phyloP scores from a whole-genome alignment of 495 filamentous ascomycete genomes.

The Neurospora hispaniola region DNA sequence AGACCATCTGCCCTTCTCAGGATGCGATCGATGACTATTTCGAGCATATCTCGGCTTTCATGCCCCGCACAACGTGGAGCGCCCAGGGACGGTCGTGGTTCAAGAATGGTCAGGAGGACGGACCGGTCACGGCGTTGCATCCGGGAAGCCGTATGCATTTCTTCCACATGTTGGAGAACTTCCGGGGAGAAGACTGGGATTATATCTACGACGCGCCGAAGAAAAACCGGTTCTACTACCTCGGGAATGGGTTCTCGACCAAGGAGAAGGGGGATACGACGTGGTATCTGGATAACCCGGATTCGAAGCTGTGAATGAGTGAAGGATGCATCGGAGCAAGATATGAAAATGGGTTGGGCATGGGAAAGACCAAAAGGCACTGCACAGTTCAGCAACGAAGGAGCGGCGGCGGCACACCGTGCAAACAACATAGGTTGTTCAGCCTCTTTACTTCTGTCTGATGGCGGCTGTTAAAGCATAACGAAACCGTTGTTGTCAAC shows the following conservation, averaged over 20 bases:
- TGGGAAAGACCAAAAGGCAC: background rate
- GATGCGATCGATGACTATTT: slow-evolving; percentile 36
- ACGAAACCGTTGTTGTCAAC: background rate
- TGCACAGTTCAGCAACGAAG: background rate
- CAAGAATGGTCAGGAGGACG: slow-evolving; percentile 31
- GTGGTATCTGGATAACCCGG: slow-evolving; percentile 32
- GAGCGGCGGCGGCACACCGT: background rate
- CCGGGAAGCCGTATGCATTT: slow-evolving; percentile 42
- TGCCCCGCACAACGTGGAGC: slow-evolving; percentile 39
- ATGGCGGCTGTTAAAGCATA: background rate
- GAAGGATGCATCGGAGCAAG: background rate
- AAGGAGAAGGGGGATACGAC: slow-evolving; percentile 31
- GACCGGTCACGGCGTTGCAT: slow-evolving; percentile 38
- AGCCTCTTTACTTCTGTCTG: background rate
- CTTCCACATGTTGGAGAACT: slow-evolving; percentile 38
- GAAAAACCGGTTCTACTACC: slow-evolving; percentile 33
- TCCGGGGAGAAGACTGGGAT: slow-evolving; percentile 41
- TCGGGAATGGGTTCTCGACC: slow-evolving; percentile 40
- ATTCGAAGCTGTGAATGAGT: background rate
- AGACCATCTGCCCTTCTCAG: slow-evolving; percentile 26
- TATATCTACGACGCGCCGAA: slow-evolving; percentile 27
- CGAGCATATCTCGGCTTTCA: slow-evolving; percentile 34
- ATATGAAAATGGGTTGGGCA: background rate
- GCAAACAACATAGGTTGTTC: background rate
- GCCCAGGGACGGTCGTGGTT: slow-evolving; percentile 38